Conservation (phyloP, 495 filamentous ascomycete species). For the Amniculicola lignicola region DNA sequence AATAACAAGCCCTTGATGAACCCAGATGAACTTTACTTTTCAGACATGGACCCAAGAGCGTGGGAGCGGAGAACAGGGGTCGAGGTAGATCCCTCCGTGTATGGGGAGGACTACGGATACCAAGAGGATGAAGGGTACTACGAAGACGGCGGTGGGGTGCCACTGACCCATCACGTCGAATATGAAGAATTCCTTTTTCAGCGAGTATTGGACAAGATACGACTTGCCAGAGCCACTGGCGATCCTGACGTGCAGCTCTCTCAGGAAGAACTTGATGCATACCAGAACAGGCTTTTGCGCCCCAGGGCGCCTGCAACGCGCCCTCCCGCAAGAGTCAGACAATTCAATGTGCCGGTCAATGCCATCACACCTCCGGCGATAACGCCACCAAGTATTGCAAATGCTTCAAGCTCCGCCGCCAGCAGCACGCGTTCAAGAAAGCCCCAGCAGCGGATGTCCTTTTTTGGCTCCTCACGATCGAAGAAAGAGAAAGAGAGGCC, state of each 20-base stretch:
- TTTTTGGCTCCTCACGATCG: constrained; percentile 11
- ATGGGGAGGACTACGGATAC: constrained; percentile 32
- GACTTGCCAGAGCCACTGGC: constrained; percentile 28
- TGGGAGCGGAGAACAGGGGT: constrained; percentile 28
- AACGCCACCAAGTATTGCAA: too few species aligned
- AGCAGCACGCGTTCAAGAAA: constrained; percentile 16
- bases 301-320: constrained; percentile 29
- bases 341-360: constrained; percentile 5
- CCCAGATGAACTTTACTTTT: constrained; percentile 34
- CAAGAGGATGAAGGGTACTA: constrained; percentile 29
- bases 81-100: constrained; percentile 20
- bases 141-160: constrained; percentile 5
- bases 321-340: constrained; percentile 9
- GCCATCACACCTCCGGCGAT: constrained; percentile 7
- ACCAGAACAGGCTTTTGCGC: constrained; percentile 16
- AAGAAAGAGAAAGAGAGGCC: constrained; percentile 21
- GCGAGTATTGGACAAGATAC: constrained; percentile 30
- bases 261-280: constrained; percentile 29
- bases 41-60: constrained; percentile 35
- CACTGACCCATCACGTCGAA: constrained; percentile 18
- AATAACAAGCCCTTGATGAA: constrained; percentile 26
- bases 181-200: constrained; percentile 29
- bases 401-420: constrained; percentile 1
- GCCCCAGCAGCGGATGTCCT: constrained; percentile 14
- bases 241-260: constrained; percentile 26